Evolutionary conservation across 1,139 yeast species (phyloP).

Genomic region (Magnusiomyces suaveolens): DNA sequence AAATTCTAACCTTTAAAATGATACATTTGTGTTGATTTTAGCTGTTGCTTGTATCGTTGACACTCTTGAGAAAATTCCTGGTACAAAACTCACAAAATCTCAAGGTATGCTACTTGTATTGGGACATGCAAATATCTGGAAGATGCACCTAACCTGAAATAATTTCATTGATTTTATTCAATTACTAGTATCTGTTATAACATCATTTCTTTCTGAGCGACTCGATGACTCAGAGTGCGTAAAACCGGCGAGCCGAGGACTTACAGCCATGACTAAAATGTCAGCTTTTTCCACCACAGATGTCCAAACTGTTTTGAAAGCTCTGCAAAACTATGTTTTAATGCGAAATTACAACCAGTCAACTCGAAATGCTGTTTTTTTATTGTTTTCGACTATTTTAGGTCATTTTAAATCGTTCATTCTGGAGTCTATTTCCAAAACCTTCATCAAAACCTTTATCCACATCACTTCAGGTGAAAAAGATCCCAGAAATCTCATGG

Average conservation of each 20-base stretch:
- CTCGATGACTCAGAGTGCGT: conserved; percentile 54
- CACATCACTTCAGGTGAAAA: conserved; percentile 79
- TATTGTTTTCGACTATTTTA: conserved; percentile 37
- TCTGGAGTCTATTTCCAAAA: conserved; percentile 28
- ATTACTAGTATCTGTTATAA: conserved; percentile 39
- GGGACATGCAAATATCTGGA: neutral
- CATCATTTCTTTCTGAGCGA: conserved; percentile 55
- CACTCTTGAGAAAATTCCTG: conserved; percentile 36
- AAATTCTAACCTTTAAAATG: conserved; percentile 5
- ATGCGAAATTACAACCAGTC: conserved; percentile 37
- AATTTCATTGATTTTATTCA: neutral
- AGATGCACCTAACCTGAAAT: neutral
- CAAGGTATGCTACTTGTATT: conserved; percentile 32
- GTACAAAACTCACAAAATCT: conserved; percentile 41
- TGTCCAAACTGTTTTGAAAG: conserved; percentile 9
- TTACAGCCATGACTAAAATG: conserved; percentile 45
- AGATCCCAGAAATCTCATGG: conserved; percentile 77
- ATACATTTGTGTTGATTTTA: neutral
- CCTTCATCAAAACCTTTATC: conserved; percentile 48
- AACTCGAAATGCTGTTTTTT: conserved; percentile 50
- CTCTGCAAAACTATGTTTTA: conserved; percentile 42
- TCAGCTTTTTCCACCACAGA: conserved; percentile 21
- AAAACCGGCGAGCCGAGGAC: conserved; percentile 45
- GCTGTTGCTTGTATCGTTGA: conserved; percentile 54
- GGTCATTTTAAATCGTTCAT: conserved; percentile 19